phyloP scores from a whole-genome alignment of 371 early-diverging fungal species.

The Homolaphlyctis polyrhiza region DNA sequence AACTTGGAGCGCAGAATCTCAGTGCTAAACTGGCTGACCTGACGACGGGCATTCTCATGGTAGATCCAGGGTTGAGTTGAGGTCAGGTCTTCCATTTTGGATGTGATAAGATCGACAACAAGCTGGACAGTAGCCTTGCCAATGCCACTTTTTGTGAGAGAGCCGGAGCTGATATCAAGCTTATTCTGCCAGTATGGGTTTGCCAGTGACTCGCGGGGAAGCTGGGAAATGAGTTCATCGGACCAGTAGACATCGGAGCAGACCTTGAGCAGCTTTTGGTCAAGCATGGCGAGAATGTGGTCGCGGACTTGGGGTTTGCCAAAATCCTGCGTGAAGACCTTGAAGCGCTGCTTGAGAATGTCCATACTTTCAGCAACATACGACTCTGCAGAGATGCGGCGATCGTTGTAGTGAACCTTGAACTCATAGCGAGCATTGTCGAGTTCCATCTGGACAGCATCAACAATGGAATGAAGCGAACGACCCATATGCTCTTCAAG shows the following conservation, averaged over 20 bases:
- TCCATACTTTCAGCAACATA: slow-evolving; percentile 95
- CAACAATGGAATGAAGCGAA: slow-evolving; percentile 72
- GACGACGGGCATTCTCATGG: slow-evolving; percentile 78
- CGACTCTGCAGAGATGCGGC: slow-evolving; percentile 86
- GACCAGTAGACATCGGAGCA: slow-evolving; percentile 91
- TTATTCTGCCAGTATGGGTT: slow-evolving; percentile 77
- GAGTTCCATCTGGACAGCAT: slow-evolving; percentile 85
- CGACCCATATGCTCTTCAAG: slow-evolving; percentile 90
- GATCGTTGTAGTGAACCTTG: slow-evolving; percentile 97
- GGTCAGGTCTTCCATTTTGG: slow-evolving; percentile 75
- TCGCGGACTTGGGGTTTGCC: slow-evolving; percentile 87
- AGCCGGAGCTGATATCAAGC: slow-evolving; percentile 73
- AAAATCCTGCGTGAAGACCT: slow-evolving; percentile 81
- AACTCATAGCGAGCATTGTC: slow-evolving; percentile 94
- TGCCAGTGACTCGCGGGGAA: slow-evolving; percentile 51
- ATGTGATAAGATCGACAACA: slow-evolving; percentile 78
- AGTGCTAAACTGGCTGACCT: slow-evolving; percentile 74
- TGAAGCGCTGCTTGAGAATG: slow-evolving; percentile 85
- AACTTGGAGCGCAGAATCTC: slow-evolving; percentile 81
- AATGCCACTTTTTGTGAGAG: slow-evolving; percentile 89
- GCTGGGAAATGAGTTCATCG: slow-evolving; percentile 61
- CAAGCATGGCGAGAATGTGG: slow-evolving; percentile 83
- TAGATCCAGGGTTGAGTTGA: slow-evolving; percentile 76
- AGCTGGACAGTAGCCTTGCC: slow-evolving; percentile 88
- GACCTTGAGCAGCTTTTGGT: slow-evolving; percentile 82